Percentiles rank a stretch among this genome's conserved stretches.
Conservation (phyloP, 139 green algal genomes). For the Trebouxia sp. region DNA sequence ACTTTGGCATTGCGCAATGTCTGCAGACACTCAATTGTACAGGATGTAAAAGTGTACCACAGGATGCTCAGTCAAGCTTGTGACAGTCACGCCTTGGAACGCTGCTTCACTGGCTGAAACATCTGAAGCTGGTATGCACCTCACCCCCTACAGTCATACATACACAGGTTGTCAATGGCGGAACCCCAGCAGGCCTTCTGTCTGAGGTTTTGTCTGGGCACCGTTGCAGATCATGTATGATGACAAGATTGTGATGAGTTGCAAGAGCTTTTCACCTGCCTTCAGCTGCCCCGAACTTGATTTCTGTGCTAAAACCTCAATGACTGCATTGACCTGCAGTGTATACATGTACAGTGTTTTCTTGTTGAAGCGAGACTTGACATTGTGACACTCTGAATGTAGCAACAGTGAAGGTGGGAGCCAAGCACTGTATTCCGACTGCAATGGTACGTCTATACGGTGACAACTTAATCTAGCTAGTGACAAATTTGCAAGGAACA, state of each 20-base stretch:
- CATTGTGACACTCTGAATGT: too few relatives aligned
- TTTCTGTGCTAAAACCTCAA: background rate
- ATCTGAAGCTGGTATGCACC: conserved; percentile 43
- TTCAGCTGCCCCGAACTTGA: background rate
- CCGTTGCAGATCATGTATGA: background rate
- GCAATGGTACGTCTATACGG: background rate
- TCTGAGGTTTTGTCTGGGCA: background rate
- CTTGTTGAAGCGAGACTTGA: too few relatives aligned
- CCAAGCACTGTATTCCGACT: too few relatives aligned
- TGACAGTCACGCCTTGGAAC: conserved; percentile 47
- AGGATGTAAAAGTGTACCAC: background rate
- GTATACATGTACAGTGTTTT: too few relatives aligned
- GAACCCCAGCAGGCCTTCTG: background rate
- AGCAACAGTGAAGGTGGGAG: too few relatives aligned
- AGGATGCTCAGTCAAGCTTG: conserved; percentile 30
- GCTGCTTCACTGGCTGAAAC: conserved; percentile 43
- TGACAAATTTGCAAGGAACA: background rate
- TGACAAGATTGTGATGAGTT: background rate
- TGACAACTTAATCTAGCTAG: background rate
- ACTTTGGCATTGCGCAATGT: too few relatives aligned
- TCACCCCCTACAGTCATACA: conserved; percentile 20
- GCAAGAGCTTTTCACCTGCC: conserved; percentile 5
- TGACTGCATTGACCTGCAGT: conserved; percentile 8
- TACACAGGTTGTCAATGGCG: background rate
- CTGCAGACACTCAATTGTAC: background rate